A percentile compares a stretch with the other conserved stretches of the same genome.
Evolutionary conservation across 2,329 filamentous ascomycete genomes (phyloP).

Genomic region (Hymenoscyphus scutula): DNA sequence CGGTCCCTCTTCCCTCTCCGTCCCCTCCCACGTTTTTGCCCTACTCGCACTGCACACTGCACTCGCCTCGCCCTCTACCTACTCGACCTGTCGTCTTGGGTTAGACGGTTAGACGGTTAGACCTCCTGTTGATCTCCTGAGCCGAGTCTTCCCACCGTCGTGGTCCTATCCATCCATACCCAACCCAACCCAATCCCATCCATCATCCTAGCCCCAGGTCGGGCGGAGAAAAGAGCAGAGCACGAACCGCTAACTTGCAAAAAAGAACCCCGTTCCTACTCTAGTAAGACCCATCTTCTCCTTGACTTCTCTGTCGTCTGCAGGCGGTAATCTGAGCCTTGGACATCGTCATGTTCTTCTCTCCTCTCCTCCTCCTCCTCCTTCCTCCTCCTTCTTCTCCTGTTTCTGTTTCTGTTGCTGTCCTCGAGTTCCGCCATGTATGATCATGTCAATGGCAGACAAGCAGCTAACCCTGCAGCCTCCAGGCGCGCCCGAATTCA

Average conservation of each 20-base stretch:
- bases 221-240: slow-evolving; percentile 3
- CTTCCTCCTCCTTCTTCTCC: background rate
- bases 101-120: too few relatives aligned
- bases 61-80: too few relatives aligned
- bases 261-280: background rate
- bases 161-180: background rate
- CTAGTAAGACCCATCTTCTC: background rate
- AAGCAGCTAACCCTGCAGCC: slow-evolving; percentile 34
- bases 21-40: background rate
- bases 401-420: background rate
- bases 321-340: background rate
- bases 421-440: slow-evolving; percentile 20
- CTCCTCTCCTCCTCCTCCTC: background rate
- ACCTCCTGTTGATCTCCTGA: too few relatives aligned
- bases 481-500: slow-evolving; percentile 32
- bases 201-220: background rate
- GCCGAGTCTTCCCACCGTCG: background rate
- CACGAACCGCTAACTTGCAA: background rate
- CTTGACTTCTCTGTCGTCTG: background rate
- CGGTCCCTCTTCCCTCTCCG: too few relatives aligned
- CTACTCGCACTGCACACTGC: too few relatives aligned
- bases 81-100: too few relatives aligned
- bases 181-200: background rate
- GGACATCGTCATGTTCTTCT: background rate
- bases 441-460: slow-evolving; percentile 28